Evolutionary conservation across 352 stramenopile species (phyloP).

Genomic region (Elongisporangium anandrum): DNA sequence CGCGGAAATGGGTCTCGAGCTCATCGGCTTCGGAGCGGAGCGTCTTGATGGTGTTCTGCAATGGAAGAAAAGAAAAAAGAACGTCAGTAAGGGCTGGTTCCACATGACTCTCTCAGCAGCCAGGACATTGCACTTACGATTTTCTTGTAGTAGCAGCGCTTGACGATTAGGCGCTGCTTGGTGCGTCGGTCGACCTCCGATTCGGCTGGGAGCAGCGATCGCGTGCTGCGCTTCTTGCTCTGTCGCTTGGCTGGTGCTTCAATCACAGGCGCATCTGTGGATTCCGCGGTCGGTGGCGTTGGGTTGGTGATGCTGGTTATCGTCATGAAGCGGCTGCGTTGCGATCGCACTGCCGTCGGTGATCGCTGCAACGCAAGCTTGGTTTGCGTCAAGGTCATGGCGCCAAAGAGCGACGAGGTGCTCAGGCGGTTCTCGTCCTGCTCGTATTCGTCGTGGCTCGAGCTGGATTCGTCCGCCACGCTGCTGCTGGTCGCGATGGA

Average conservation of each 20-base stretch:
- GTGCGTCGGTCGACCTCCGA: conserved; percentile 50
- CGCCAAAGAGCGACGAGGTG: neutral
- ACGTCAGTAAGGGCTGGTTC: neutral
- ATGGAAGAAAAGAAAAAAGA: conserved; percentile 6
- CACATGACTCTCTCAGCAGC: neutral
- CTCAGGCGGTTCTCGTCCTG: neutral
- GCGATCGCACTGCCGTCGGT: neutral
- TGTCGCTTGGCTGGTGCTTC: conserved; percentile 3
- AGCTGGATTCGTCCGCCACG: neutral
- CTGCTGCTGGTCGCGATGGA: neutral
- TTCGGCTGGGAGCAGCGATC: conserved; percentile 30
- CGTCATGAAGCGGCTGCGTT: conserved; percentile 10
- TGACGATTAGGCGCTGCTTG: conserved; percentile 70
- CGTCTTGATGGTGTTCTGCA: conserved; percentile 63
- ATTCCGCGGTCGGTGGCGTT: neutral
- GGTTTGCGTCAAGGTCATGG: neutral
- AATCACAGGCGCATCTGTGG: conserved; percentile 1
- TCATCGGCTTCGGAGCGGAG: conserved; percentile 41
- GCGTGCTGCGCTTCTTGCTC: conserved; percentile 49
- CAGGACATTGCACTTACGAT: conserved; percentile 43
- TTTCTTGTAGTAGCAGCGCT: conserved; percentile 79
- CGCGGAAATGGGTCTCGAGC: conserved; percentile 35
- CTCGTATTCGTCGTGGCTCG: neutral
- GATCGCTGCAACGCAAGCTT: neutral
- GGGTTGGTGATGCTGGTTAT: conserved; percentile 19